Evolutionary conservation across 306 rosid species (phyloP).

Genomic region (Quercus robur): DNA sequence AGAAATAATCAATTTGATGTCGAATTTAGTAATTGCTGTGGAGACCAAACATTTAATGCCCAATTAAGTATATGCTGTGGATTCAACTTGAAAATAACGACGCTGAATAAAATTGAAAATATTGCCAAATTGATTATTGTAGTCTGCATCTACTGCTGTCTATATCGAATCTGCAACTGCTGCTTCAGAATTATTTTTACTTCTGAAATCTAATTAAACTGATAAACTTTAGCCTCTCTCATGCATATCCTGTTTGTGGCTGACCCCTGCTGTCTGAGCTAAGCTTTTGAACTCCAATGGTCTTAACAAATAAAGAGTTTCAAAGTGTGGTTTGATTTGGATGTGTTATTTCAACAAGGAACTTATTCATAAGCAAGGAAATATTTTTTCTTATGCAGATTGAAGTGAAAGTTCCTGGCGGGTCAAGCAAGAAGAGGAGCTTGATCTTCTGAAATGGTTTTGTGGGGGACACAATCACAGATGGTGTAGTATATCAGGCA

Average conservation of each 20-base stretch:
- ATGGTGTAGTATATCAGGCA: not conserved
- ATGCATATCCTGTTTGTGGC: no score
- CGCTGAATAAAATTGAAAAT: no score
- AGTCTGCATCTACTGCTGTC: not conserved
- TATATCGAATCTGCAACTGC: not conserved
- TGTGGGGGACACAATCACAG: not conserved
- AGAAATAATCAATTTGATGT: not conserved
- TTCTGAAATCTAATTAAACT: no score
- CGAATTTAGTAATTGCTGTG: not conserved
- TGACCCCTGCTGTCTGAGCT: no score
- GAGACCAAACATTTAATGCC: not conserved
- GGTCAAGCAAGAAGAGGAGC: not conserved
- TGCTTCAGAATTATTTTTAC: no score
- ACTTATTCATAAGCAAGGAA: not conserved
- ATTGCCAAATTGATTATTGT: no score
- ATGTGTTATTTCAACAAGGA: not conserved
- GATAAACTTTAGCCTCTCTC: no score
- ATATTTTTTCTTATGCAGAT: not conserved
- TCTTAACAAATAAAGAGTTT: no score
- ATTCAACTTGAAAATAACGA: not conserved
- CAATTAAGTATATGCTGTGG: not conserved
- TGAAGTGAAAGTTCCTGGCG: not conserved
- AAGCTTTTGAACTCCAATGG: no score
- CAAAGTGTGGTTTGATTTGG: no score
- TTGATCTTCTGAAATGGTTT: not conserved